Evolutionary conservation across 257 asterid species (phyloP).

Genomic region (Plantago ovata): DNA sequence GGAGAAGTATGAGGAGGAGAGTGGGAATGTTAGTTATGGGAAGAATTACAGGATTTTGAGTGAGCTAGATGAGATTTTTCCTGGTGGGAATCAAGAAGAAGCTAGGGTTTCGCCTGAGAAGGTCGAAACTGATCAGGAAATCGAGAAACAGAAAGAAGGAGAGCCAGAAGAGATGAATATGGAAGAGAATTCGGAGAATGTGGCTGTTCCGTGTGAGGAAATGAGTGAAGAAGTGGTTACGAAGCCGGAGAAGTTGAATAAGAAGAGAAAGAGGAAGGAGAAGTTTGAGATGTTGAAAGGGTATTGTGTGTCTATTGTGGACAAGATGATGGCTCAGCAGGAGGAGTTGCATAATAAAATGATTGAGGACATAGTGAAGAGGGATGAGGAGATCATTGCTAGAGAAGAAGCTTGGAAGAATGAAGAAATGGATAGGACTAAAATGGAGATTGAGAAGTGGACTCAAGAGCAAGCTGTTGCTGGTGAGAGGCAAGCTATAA

Average conservation of each 20-base stretch:
- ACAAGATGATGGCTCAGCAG: conserved; percentile 54
- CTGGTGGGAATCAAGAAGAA: conserved; percentile 25
- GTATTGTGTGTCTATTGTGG: conserved; percentile 45
- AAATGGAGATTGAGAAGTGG: conserved; percentile 39
- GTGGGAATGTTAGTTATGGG: conserved; percentile 33
- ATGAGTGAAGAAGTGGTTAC: conserved; percentile 19
- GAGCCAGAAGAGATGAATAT: conserved; percentile 11
- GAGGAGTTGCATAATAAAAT: conserved; percentile 61
- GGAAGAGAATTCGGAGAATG: conserved; percentile 18
- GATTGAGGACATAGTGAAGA: conserved; percentile 41
- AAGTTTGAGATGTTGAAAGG: conserved; percentile 49
- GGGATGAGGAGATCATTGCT: conserved; percentile 50
- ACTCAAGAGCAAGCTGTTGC: conserved; percentile 48
- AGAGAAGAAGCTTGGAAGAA: conserved; percentile 63
- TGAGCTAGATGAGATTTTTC: conserved; percentile 49
- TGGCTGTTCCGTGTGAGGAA: conserved; percentile 20
- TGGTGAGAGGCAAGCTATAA: conserved; percentile 42
- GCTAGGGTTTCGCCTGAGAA: conserved; percentile 21
- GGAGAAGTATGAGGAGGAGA: conserved; percentile 63
- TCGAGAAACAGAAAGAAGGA: conserved; percentile 19
- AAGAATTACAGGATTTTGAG: conserved; percentile 34
- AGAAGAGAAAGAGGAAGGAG: conserved; percentile 44
- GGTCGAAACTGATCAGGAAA: conserved; percentile 1
- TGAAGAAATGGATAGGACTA: conserved; percentile 40
- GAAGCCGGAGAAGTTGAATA: conserved; percentile 11